Evolutionary conservation across 768 basidiomycete species (phyloP).

Genomic region (Sutorius australiensis): DNA sequence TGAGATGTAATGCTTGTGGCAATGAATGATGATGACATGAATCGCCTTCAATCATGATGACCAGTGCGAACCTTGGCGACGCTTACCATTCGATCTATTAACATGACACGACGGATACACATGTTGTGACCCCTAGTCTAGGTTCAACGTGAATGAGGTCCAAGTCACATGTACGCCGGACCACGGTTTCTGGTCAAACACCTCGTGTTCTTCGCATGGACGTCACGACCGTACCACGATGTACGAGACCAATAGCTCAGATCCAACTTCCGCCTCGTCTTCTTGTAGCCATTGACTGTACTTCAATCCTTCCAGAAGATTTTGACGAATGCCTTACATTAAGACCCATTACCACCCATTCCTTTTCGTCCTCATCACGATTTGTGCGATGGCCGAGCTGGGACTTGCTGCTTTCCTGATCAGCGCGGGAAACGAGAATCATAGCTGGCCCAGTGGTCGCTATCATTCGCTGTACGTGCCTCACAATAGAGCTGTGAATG

Average conservation of each 20-base stretch:
- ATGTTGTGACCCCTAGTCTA: constrained; percentile 10
- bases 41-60: constrained; percentile 11
- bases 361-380: constrained; percentile 59
- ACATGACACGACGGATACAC: constrained; percentile 13
- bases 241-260: constrained; percentile 18
- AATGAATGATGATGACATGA: constrained; percentile 15
- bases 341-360: constrained; percentile 59
- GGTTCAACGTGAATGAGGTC: constrained; percentile 11
- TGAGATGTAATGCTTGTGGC: constrained; percentile 35
- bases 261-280: constrained; percentile 6
- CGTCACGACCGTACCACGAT: constrained; percentile 24
- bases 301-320: constrained; percentile 6
- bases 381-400: constrained; percentile 67
- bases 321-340: constrained; percentile 37
- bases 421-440: constrained; percentile 58
- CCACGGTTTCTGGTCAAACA: constrained; percentile 6
- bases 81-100: neutral
- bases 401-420: constrained; percentile 74
- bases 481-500: neutral
- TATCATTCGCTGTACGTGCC: constrained; percentile 62
- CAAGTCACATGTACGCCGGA: neutral
- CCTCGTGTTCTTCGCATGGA: constrained; percentile 35
- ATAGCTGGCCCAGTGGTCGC: constrained; percentile 55
- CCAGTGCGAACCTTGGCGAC: constrained; percentile 11
- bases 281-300: constrained; percentile 12